A percentile compares a stretch with the other conserved stretches of the same genome.
phyloP scores from a whole-genome alignment of 2,329 filamentous ascomycete genomes.

The Aspergillus candidus region DNA sequence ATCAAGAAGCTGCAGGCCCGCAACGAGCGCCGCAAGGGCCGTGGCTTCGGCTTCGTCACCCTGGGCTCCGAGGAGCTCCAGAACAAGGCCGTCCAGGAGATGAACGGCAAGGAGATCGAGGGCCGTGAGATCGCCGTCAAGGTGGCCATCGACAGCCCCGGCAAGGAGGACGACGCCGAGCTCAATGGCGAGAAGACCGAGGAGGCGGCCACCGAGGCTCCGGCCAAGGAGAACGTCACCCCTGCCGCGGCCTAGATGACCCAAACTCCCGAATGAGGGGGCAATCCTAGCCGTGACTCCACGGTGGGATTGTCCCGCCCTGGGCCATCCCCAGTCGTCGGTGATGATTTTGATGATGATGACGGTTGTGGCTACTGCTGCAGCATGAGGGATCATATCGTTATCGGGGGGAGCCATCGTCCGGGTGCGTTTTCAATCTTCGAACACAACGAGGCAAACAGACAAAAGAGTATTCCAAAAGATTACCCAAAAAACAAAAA shows the following conservation, averaged over 20 bases:
- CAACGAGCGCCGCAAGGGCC: slow-evolving; percentile 96
- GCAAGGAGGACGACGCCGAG: slow-evolving; percentile 83
- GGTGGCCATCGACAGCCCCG: slow-evolving; percentile 98
- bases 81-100: slow-evolving; percentile 93
- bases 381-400: slow-evolving; percentile 18
- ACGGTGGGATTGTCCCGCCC: not conserved
- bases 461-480: not conserved
- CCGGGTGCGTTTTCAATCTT: slow-evolving; percentile 7
- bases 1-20: slow-evolving; percentile 99
- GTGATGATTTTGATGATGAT: not conserved
- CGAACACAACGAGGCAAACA: too few species aligned
- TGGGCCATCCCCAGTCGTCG: slow-evolving; percentile 1
- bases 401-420: slow-evolving; percentile 17
- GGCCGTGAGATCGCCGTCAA: slow-evolving; percentile 99
- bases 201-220: slow-evolving; percentile 36
- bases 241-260: slow-evolving; percentile 34
- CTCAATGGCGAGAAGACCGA: slow-evolving; percentile 43
- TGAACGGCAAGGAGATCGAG: slow-evolving; percentile 99
- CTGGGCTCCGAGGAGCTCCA: slow-evolving; percentile 92
- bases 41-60: slow-evolving; percentile 97
- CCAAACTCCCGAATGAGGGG: slow-evolving; percentile 15
- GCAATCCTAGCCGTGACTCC: too few species aligned
- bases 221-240: slow-evolving; percentile 37
- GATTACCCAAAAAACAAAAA: slow-evolving; percentile 7
- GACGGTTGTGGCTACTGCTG: slow-evolving; percentile 3